phyloP scores from a whole-genome alignment of 163 green algal species.

The Prototheca wickerhamii region DNA sequence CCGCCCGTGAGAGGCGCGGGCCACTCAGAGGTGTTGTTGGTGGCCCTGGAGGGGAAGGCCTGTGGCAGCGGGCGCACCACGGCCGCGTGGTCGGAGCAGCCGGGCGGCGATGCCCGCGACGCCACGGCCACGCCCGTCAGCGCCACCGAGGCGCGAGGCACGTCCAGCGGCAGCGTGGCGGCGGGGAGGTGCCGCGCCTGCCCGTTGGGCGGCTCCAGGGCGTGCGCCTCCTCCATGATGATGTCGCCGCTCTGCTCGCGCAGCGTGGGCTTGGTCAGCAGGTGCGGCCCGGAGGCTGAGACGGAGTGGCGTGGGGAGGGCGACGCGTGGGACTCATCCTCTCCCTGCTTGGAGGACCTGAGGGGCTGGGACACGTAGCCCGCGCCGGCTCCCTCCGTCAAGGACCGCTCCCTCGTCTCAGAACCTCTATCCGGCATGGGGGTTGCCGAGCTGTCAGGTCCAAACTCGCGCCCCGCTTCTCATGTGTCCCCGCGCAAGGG shows the following conservation, averaged over 20 bases:
- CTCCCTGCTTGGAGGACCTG: neutral
- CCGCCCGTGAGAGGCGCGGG: too few relatives aligned
- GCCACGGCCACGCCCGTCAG: neutral
- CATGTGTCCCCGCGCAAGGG: too few relatives aligned
- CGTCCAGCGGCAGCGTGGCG: neutral
- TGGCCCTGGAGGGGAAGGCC: too few relatives aligned
- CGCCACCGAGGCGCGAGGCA: neutral
- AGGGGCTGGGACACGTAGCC: neutral
- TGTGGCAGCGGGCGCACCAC: too few relatives aligned
- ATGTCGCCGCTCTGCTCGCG: slow-evolving; percentile 3
- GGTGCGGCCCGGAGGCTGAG: neutral
- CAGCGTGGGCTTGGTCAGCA: slow-evolving; percentile 3
- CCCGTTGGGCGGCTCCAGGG: slow-evolving; percentile 1
- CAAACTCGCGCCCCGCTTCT: too few relatives aligned
- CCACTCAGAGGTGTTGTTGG: too few relatives aligned
- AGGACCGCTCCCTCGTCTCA: too few relatives aligned
- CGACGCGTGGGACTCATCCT: neutral
- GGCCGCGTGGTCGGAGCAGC: too few relatives aligned
- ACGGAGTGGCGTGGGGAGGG: neutral
- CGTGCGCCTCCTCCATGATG: neutral
- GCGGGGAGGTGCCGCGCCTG: neutral
- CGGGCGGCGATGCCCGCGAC: too few relatives aligned
- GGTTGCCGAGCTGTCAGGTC: too few relatives aligned
- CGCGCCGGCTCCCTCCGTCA: too few relatives aligned
- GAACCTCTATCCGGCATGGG: too few relatives aligned